phyloP scores from a whole-genome alignment of 2,329 filamentous ascomycete species.

The Acrodontium crateriforme region DNA sequence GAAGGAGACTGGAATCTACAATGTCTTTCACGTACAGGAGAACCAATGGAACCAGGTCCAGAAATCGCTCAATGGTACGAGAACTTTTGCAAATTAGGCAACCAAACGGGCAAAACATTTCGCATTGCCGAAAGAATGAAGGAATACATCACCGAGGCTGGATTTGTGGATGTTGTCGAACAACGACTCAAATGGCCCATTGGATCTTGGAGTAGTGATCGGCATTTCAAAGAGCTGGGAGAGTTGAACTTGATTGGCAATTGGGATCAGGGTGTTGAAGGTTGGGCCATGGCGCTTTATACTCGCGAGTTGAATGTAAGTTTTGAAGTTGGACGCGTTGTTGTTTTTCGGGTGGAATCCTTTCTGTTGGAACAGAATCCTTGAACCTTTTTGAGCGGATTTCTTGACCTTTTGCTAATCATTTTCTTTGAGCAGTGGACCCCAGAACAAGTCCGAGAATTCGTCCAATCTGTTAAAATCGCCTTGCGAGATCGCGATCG shows the following conservation, averaged over 20 bases:
- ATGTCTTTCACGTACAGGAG: constrained; percentile 16
- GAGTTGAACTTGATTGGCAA: constrained; percentile 24
- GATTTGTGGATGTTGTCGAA: constrained; percentile 34
- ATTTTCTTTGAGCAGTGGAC: constrained; percentile 15
- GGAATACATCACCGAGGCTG: constrained; percentile 20
- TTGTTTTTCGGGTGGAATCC: neutral
- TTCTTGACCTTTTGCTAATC: neutral
- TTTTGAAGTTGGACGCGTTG: neutral
- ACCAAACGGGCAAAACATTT: constrained; percentile 16
- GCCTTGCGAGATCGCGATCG: constrained; percentile 21
- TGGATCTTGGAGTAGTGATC: constrained; percentile 27
- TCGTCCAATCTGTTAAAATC: constrained; percentile 20
- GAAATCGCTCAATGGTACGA: constrained; percentile 15
- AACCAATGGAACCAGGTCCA: constrained; percentile 10
- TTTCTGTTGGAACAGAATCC: constrained; percentile 1
- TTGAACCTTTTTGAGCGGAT: neutral
- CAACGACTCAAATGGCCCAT: constrained; percentile 28
- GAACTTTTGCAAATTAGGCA: constrained; percentile 11
- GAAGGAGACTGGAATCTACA: constrained; percentile 24
- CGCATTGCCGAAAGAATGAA: constrained; percentile 18
- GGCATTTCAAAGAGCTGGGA: constrained; percentile 26
- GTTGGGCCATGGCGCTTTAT: constrained; percentile 27
- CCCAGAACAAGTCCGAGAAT: constrained; percentile 22
- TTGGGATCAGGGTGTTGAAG: constrained; percentile 28
- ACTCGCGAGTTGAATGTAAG: constrained; percentile 23